These are phyloP conservation scores for Ceratocystis huliohia DNA, from an alignment of 2,329 filamentous ascomycete species.

Conservation along the genomic window DNA sequence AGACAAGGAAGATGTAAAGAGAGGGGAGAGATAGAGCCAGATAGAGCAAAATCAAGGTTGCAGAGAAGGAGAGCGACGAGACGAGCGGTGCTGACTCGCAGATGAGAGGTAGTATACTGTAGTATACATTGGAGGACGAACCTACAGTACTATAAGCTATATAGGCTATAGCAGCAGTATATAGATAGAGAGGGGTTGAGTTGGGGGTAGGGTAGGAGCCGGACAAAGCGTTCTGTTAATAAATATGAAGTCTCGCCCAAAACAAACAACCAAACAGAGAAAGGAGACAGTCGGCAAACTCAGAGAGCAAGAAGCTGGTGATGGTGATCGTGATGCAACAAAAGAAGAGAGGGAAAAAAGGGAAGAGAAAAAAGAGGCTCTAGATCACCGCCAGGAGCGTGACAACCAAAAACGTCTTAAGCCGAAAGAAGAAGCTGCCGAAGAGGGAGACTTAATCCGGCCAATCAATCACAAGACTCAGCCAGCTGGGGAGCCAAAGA, in stretches of 20 bases:
- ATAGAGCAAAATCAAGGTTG: background rate
- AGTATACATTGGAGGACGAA: background rate
- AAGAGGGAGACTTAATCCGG: background rate
- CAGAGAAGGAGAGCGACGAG: background rate
- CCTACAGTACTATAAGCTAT: background rate
- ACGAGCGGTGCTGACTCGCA: background rate
- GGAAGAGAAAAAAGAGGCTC: background rate
- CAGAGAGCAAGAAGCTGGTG: background rate
- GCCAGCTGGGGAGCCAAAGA: background rate
- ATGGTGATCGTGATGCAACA: background rate
- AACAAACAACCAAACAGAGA: background rate
- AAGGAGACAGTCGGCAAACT: background rate
- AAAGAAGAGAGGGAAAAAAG: background rate
- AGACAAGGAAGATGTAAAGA: background rate
- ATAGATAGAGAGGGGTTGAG: background rate
- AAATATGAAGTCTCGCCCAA: background rate
- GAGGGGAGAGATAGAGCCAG: background rate
- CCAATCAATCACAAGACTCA: constrained; percentile 2
- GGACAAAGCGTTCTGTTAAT: background rate
- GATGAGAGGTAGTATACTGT: background rate
- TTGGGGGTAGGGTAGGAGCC: background rate
- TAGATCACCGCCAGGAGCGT: background rate
- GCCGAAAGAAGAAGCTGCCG: background rate
- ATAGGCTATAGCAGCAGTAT: background rate
- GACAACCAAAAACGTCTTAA: background rate